Evolutionary conservation across 2,329 filamentous ascomycete species (phyloP), one percentile per base, ranked within the genome.

Genomic region (Fusarium sp.): DNA sequence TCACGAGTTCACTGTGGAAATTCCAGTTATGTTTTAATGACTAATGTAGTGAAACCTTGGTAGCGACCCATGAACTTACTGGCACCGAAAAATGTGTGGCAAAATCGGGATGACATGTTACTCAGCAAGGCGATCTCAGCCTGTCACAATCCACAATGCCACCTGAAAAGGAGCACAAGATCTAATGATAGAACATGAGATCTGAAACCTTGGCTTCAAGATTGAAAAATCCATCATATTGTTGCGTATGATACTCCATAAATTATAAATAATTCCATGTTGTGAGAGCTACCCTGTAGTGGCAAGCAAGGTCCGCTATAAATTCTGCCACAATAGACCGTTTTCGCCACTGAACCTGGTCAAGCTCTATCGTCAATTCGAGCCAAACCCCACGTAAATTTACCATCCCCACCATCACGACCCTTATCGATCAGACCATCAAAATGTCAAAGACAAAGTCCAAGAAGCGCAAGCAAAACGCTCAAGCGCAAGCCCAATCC

Each of bases 391-490:
- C 62, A 62, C 49, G 61, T 49, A 53, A 54, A 53, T 67, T 66
- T 57, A 22, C 29, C 57, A 63, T 56, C 63, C 46, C 63, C 65
- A 63, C 64, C 42, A 52, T 42, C 46, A 22, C 16, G 22, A 47
- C 29, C 30, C 24, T 24, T 52, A 62, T 44, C 44, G 11, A 20
- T 48, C 32, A 52, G 29, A 20, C 46, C 45, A 56, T 41, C 64
- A 57, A 53, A 61, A 84, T 84, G 82, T 76, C 80, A 18, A 83
- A 84, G 73, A 79, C 79, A 29, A 87, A 84, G 61, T 76, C 80
- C 5, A 79, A 81, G 27, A 83, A 86, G 74, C 80, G 83, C 61
- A 85, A 85, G 77, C 80, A 82, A 62, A 62, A 63, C 12, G 64
- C 58, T 5, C 57, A 78, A 22, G 77, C 77, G 0, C 79, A 81